Evolutionary conservation across 768 basidiomycete species (phyloP), one percentile per base, ranked within the genome.

Genomic region (Fomitopsis serialis): DNA sequence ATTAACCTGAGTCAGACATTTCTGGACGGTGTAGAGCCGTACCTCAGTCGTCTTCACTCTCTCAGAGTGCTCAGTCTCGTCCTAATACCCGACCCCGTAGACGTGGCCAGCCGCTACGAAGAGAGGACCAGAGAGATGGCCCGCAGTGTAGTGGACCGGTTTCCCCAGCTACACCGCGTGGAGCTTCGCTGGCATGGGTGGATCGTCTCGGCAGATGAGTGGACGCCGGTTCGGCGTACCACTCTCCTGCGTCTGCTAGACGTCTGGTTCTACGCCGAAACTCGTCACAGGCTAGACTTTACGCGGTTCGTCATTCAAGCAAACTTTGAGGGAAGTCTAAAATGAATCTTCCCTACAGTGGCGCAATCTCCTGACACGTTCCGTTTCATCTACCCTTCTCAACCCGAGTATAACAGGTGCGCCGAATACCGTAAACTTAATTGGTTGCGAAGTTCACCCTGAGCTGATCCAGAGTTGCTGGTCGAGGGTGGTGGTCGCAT

Each of bases 181-280:
- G 62, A 63, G 47, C 42, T 61, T 9, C 59, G 59, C 17, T 63
- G 62, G 62, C 57, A 61, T 29, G 62, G 62, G 3, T 62, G 61
- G 61, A 48, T 22, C 21, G 43, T 57, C 13, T n/a, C 24, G 13
- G 51, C 32, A 17, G 52, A 52, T 11, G 19, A n/a, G 7, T 47
- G 55, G 61, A 24, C 34, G 23, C 52, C 58, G 2, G n/a, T 61
- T 1, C 23, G 50, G 8, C 51, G 44, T 17, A 32, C 36, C 7
- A 27, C 55, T 15, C 29, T 61, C 34, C 23, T 59, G 25, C 52
- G 61, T 24, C 40, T 48, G 24, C 59, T 55, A 11, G 47, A 50
- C 10, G 40, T 10, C 22, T 61, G 60, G 60, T 42, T 47, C 24
- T 58, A 57, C 42, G 35, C 47, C 25, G 52, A 54, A 12, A 27